Base-by-base conservation (phyloP, 1,284 basidiomycete genomes). In the Anthracocystis walkeri region DNA sequence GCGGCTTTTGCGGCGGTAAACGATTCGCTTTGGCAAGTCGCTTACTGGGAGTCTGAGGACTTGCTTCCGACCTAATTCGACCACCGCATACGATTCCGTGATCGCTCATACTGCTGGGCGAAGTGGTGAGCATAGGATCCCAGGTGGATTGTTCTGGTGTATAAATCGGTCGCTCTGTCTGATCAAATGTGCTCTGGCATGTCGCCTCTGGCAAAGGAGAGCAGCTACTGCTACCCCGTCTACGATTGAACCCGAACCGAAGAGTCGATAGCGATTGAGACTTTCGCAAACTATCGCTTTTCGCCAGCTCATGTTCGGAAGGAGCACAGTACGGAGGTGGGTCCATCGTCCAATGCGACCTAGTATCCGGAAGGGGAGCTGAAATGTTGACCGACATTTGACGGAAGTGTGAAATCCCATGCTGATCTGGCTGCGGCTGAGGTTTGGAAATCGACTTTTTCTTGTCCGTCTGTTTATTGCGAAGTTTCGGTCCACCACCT, bases 1-100 rank as follows among this genome's bases (percentile, higher is more conserved):
- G 72, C 14, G 72, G 72, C 51, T 75, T 75, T n/a, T 63, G 72
- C 18, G 72, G 72, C 7, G 72, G 72, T 25, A 75, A 21, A 16
- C 52, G 50, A 3, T 57, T 54, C 7, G 57, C 12, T 7, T 73
- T 73, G 44, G 23, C 21, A 4, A 48, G 40, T 38, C 46, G 41
- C 29, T 41, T 62, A 33, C 48, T 41, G 2, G 65, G 52, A 18
- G 58, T 45, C n/a, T 42, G 16, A 4, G 44, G 16, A 14, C 40
- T 42, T 25, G 5, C 40, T 23, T 67, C 52, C 7, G 45, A 18
- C 0, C 59, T 23, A 4, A 12, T 38, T 11, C 23, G 20, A 25
- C 33, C 48, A 4, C n/a, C 45, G 29, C 60, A 56, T 7, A 16
- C 10, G 21, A 59, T 63, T 25, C 50, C 61, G 21, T 58, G 57